These are phyloP conservation scores for Neopestalotiopsis rosae DNA, from an alignment of 2,329 filamentous ascomycete genomes.

Conservation along the genomic window DNA sequence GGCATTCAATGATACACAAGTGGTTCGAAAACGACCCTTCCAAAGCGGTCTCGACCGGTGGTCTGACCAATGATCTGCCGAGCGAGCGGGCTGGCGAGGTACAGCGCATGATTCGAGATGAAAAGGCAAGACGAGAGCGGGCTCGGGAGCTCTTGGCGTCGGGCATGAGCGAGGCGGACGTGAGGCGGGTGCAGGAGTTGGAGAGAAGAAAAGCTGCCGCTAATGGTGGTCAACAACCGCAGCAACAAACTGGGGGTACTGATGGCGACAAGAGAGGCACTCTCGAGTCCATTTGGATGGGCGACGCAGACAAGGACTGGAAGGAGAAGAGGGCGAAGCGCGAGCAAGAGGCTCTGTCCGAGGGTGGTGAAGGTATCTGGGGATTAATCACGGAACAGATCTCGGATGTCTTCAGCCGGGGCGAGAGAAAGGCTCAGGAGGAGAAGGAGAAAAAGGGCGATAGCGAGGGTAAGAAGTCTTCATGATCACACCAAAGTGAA, in stretches of 20 bases:
- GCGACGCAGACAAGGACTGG: conserved; percentile 60
- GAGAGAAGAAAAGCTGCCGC: conserved; percentile 25
- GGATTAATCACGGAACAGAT: conserved; percentile 63
- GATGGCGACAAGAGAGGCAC: conserved; percentile 29
- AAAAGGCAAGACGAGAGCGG: conserved; percentile 40
- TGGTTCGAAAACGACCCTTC: conserved; percentile 33
- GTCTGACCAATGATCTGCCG: conserved; percentile 46
- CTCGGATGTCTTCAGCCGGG: conserved; percentile 51
- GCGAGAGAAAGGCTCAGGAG: conserved; percentile 31
- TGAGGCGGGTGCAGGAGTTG: conserved; percentile 32
- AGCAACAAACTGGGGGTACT: conserved; percentile 9
- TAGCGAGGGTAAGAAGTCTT: conserved; percentile 8
- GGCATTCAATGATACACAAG: conserved; percentile 55
- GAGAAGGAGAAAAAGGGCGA: conserved; percentile 29
- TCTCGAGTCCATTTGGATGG: conserved; percentile 62
- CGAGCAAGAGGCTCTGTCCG: conserved; percentile 58
- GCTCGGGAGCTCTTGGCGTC: conserved; percentile 30
- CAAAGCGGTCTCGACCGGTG: background rate
- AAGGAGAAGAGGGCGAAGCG: conserved; percentile 55
- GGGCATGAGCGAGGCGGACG: conserved; percentile 33
- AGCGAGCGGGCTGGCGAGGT: conserved; percentile 59
- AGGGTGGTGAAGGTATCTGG: conserved; percentile 59
- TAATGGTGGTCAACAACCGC: background rate
- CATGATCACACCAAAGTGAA: background rate
- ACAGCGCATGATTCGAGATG: conserved; percentile 52